Conservation (phyloP, 176 grass and related monocot genomes). For the Chloris gayana region DNA sequence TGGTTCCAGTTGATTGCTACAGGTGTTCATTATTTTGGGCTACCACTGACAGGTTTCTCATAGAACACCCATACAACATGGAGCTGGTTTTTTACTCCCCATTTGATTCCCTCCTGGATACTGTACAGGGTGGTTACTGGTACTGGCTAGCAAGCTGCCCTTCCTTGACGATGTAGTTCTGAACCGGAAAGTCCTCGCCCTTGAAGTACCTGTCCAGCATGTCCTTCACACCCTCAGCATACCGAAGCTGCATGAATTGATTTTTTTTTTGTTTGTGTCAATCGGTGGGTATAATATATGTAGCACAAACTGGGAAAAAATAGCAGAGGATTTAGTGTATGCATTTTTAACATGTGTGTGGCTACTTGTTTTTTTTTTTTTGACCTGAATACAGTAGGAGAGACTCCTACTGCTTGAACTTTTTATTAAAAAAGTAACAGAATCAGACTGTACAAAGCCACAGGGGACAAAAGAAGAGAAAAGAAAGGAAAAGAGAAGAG, state of each 20-base stretch:
- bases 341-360: not conserved
- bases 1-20: not conserved
- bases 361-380: not conserved
- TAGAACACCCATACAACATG: constrained; percentile 15
- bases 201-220: constrained; percentile 94
- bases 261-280: not conserved
- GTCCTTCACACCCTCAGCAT: constrained; percentile 74
- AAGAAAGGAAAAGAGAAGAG: no score
- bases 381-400: no score
- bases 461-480: no score
- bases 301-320: not conserved
- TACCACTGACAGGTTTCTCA: not conserved
- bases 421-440: no score
- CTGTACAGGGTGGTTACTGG: constrained; percentile 28
- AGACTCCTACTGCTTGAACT: no score
- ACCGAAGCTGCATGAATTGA: constrained; percentile 66
- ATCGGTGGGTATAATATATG: not conserved
- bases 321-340: not conserved
- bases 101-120: constrained; percentile 9
- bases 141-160: constrained; percentile 85
- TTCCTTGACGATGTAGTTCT: constrained; percentile 96
- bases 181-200: constrained; percentile 72
- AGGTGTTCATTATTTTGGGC: constrained; percentile 7
- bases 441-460: no score
- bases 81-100: not conserved